Conservation (phyloP, 768 basidiomycete species). For the Lentinula detonsa region DNA sequence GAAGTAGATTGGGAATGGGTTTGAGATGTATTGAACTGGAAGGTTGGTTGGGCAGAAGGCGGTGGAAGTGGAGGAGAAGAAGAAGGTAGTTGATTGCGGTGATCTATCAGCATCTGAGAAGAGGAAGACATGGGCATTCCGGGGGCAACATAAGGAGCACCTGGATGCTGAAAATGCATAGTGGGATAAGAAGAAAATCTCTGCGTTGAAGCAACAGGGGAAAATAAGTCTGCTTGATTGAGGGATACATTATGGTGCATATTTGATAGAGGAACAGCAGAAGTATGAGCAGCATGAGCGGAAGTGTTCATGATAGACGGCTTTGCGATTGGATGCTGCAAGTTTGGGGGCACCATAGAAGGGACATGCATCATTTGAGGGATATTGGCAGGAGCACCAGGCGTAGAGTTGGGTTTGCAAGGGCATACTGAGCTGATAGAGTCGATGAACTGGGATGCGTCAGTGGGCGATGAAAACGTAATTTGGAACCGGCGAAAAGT, state of each 20-base stretch:
- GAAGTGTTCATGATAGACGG: background rate
- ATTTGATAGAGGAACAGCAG: background rate
- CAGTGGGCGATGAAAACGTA: conserved; percentile 46
- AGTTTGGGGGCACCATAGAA: background rate
- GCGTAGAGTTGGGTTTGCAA: conserved; percentile 53
- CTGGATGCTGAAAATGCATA: background rate
- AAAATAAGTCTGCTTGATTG: background rate
- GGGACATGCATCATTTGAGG: background rate
- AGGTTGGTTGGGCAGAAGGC: conserved; percentile 5
- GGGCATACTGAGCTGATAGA: conserved; percentile 66
- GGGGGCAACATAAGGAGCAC: background rate
- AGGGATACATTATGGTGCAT: background rate
- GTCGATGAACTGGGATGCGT: conserved; percentile 53
- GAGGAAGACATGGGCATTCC: conserved; percentile 19
- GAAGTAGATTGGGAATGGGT: background rate
- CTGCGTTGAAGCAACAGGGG: background rate
- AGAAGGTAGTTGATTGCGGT: conserved; percentile 6
- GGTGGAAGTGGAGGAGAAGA: conserved; percentile 11
- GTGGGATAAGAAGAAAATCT: background rate
- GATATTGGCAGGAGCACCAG: conserved; percentile 6
- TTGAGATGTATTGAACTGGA: background rate
- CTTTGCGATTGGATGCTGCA: background rate
- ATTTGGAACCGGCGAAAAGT: conserved; percentile 73
- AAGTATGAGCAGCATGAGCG: background rate
- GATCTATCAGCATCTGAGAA: conserved; percentile 11